Evolutionary conservation across 2,329 filamentous ascomycete species (phyloP).

Genomic region (Aspergillus pseudonomiae): DNA sequence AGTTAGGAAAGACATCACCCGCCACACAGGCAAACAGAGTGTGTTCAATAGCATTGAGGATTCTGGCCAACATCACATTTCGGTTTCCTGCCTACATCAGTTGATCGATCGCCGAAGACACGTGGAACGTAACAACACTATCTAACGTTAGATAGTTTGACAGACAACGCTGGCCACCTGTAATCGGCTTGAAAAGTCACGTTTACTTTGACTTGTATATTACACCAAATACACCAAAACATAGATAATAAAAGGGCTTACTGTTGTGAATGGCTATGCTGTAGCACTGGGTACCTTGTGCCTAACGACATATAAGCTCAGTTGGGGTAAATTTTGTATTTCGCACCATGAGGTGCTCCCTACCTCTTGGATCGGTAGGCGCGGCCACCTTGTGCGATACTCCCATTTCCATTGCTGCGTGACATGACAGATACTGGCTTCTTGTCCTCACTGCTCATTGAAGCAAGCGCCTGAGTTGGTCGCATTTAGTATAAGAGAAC

Average conservation of each 20-base stretch:
- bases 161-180: background rate
- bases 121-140: background rate
- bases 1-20: background rate
- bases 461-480: conserved; percentile 68
- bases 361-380: conserved; percentile 34
- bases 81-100: background rate
- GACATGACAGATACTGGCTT: conserved; percentile 87
- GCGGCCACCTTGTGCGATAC: conserved; percentile 53
- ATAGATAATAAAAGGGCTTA: background rate
- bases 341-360: background rate
- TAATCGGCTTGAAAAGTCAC: background rate
- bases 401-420: conserved; percentile 61
- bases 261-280: background rate
- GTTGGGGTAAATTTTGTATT: background rate
- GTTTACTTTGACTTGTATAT: background rate
- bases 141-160: background rate
- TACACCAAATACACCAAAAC: background rate
- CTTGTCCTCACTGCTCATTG: conserved; percentile 78
- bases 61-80: background rate
- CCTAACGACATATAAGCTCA: background rate
- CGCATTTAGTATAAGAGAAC: conserved; percentile 9
- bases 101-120: background rate
- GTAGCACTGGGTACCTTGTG: background rate
- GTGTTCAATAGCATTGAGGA: background rate
- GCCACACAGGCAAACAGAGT: background rate